Conservation (phyloP, 2,329 filamentous ascomycete genomes). For the Fusarium protoensiforme region DNA sequence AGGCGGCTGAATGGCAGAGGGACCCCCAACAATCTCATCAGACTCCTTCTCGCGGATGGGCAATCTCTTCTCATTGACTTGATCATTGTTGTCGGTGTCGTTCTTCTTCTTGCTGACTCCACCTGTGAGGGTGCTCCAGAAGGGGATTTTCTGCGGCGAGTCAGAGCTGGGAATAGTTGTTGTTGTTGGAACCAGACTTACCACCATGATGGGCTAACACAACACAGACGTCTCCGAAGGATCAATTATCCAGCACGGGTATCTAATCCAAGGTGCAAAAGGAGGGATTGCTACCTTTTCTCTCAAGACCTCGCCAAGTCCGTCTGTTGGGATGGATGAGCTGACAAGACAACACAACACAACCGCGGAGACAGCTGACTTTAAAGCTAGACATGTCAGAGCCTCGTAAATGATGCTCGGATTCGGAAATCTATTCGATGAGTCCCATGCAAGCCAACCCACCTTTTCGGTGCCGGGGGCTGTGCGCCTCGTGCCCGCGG, state of each 20-base stretch:
- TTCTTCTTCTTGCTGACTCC: neutral
- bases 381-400: slow-evolving; percentile 6
- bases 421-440: neutral
- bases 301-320: neutral
- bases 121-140: slow-evolving; percentile 9
- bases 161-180: neutral
- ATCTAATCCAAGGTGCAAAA: neutral
- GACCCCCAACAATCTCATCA: neutral
- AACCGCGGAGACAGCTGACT: neutral
- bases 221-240: neutral
- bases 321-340: neutral
- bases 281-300: slow-evolving; percentile 2
- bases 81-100: neutral
- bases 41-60: slow-evolving; percentile 10
- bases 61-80: neutral
- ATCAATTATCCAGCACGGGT: neutral
- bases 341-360: neutral
- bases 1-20: neutral
- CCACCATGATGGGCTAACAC: slow-evolving; percentile 27
- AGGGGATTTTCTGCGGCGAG: slow-evolving; percentile 28
- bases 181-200: neutral
- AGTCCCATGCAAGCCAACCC: slow-evolving; percentile 1
- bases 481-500: slow-evolving; percentile 8
- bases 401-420: neutral
- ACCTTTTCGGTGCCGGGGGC: neutral